Base-by-base conservation (phyloP, 2,329 filamentous ascomycete genomes). In the Neospermospora avenae region DNA sequence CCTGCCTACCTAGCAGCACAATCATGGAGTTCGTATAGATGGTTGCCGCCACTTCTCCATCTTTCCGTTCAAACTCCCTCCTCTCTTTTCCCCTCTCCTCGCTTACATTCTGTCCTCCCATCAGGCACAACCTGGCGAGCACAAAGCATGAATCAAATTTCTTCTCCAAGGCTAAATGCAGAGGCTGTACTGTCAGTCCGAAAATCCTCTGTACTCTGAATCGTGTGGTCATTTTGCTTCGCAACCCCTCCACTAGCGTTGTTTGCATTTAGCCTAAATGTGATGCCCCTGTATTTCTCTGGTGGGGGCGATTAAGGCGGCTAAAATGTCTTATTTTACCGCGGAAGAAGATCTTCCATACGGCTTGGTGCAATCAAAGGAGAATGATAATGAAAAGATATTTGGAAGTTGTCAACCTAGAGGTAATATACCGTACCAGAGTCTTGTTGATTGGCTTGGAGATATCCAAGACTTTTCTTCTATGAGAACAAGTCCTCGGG, bases 231-330 rank as follows among this genome's bases (percentile, higher is more conserved):
- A 37, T 42, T 42, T 42, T n/a, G n/a, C n/a, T 42, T 10, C 5
- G 28, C 28, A 31, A 31, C 28, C 28, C 28, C 39, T 22, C n/a
- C 39, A 8, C n/a, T 42, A 42, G 39, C 39, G 39, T n/a, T 8
- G 16, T 42, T 54, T 54, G 13, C 14, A 42, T 54, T 54, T 54
- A 54, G 51, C 51, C 51, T 54, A 31, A 54, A 54, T 54, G 20
- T 22, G 16, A 31, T 31, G 13, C 25, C 16, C 6, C 14, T 13
- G 14, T 20, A 18, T 52, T 25, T 25, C 24, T 31, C 2, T 42
- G 34, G 51, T 34, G 16, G 51, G 39, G 48, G 56, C 25, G 46
- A 44, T 25, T 51, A 31, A 22, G n/a, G 48, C 48, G 48, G 48
- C 28, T 51, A 51, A 51, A 51, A 51, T 13, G 35, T 4, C 18